Conservation (phyloP, 352 stramenopile species). For the Pilasporangium apinafurcum region DNA sequence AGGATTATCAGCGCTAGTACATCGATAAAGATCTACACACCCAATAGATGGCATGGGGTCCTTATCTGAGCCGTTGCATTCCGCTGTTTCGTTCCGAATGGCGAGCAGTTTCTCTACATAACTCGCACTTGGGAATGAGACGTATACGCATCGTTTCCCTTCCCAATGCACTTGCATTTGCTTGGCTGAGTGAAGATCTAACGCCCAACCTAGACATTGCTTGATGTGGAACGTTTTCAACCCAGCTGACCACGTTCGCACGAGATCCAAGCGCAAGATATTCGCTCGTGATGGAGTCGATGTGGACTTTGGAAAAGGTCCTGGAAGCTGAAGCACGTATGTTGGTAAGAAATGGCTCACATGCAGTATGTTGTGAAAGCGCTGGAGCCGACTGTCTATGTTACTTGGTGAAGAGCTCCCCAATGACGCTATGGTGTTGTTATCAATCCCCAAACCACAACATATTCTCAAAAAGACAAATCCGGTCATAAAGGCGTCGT, state of each 20-base stretch:
- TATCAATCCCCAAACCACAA: constrained; percentile 44
- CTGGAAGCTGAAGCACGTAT: constrained; percentile 31
- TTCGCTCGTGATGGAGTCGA: constrained; percentile 38
- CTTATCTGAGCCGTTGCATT: constrained; percentile 24
- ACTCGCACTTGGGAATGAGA: constrained; percentile 32
- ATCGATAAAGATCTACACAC: constrained; percentile 50
- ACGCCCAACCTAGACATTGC: constrained; percentile 46
- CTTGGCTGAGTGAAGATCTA: constrained; percentile 37
- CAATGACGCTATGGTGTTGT: constrained; percentile 38
- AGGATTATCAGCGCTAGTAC: too few species aligned
- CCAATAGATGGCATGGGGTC: constrained; percentile 62
- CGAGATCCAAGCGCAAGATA: constrained; percentile 50
- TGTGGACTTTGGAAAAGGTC: constrained; percentile 30
- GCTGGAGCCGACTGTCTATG: constrained; percentile 15
- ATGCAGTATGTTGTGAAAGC: constrained; percentile 38
- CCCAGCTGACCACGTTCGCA: constrained; percentile 33
- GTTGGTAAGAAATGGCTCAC: constrained; percentile 61
- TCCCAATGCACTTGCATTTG: constrained; percentile 47
- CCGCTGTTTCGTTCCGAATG: constrained; percentile 18
- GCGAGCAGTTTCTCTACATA: constrained; percentile 29
- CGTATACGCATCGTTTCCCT: constrained; percentile 36
- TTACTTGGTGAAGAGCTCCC: background rate
- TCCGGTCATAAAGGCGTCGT: constrained; percentile 78
- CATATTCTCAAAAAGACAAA: constrained; percentile 68
- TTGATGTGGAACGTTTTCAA: constrained; percentile 76